Evolutionary conservation across 2,329 filamentous ascomycete species (phyloP).

Genomic region (Microsporum canis): DNA sequence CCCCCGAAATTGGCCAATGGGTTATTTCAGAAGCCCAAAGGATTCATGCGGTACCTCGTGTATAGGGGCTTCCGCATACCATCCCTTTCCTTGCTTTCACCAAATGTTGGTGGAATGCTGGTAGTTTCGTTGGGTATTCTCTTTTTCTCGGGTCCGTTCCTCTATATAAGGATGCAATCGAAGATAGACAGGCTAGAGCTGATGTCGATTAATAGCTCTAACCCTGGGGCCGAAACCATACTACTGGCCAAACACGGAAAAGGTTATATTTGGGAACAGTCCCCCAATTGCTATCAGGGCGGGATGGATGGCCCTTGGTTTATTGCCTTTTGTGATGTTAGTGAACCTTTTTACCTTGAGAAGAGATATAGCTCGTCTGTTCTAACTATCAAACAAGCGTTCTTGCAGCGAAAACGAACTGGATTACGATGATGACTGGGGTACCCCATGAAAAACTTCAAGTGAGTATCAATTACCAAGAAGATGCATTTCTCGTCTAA

Average conservation of each 20-base stretch:
- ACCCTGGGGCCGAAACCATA: constrained; percentile 42
- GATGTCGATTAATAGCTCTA: constrained; percentile 28
- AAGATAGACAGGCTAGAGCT: background rate
- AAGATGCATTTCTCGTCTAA: background rate
- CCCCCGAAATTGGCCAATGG: background rate
- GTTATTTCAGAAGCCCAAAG: background rate
- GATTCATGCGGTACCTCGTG: background rate
- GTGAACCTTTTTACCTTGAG: constrained; percentile 6
- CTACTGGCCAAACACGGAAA: constrained; percentile 42
- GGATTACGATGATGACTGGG: constrained; percentile 36
- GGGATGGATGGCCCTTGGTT: constrained; percentile 43
- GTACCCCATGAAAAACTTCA: constrained; percentile 45
- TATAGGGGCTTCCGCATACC: background rate
- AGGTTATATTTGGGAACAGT: constrained; percentile 38
- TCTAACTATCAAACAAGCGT: background rate
- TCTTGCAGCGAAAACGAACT: constrained; percentile 39
- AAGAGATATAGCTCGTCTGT: too few relatives aligned
- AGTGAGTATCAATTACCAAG: background rate
- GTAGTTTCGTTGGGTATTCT: background rate
- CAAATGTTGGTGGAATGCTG: background rate
- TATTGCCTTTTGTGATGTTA: constrained; percentile 42
- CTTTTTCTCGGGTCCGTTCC: background rate
- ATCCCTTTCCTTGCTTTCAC: background rate
- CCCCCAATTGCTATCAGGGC: constrained; percentile 44
- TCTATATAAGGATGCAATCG: background rate